Base-by-base conservation (phyloP, 805 yeast species). In the Lipomyces oligophaga region DNA sequence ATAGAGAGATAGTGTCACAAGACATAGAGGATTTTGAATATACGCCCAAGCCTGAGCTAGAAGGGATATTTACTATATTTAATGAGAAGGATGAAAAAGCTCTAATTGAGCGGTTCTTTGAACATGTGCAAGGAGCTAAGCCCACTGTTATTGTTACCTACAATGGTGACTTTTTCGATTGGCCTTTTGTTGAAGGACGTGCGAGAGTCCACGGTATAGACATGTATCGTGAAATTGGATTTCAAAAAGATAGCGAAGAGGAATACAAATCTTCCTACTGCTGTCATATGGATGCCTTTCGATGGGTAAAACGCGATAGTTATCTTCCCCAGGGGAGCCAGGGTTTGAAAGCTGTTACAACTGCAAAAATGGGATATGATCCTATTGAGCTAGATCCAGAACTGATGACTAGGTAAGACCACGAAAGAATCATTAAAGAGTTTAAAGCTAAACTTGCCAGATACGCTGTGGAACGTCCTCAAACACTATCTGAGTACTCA, bases 121-220 rank as follows among this genome's bases (percentile, higher is more conserved):
- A 85, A 58, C 98, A 93, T 63, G 77, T 93, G 20, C 71, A 88
- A 53, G 97, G 93, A 34, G 84, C 76, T 2, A 75, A 78, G 57
- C 98, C 99, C 1, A 90, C 97, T 0, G 95, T 93, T n/a, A 93
- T 94, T 45, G 95, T 96, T 1, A 93, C 98, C 0, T 93, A 86
- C 60, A 93, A 93, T 68, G 99, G 99, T 73, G 99, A 93, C 64
- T 90, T 89, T 62, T 93, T 93, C 68, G 99, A 93, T 72, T 93
- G 98, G 97, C 99, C 99, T 1, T 93, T 88, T 63, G 90, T 93
- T 2, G 97, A 89, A 57, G 82, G 85, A 11, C 74, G 99, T 62
- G 82, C 97, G 2, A 69, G 80, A 19, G 78, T 78, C 49, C 94
- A 93, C 64, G 96, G 85, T 13, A 64, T 93, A 55, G 82, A 84